Evolutionary conservation across 306 rosid genomes (phyloP).

Genomic region (Vigna reflexopilosa): DNA sequence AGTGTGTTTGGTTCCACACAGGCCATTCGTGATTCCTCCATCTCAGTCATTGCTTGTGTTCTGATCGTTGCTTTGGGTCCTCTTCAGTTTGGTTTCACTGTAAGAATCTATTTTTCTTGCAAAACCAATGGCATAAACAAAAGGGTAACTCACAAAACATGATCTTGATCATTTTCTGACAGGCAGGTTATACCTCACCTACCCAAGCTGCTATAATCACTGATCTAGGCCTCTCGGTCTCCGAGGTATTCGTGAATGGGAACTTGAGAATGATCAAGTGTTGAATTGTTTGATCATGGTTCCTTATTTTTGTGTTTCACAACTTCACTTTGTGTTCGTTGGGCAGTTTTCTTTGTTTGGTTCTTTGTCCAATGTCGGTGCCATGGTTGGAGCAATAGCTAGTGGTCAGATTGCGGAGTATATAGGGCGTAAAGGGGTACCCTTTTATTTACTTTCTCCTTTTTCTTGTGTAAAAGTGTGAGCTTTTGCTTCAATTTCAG

Average conservation of each 20-base stretch:
- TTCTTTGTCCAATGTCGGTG: conserved; percentile 94
- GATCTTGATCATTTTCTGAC: conserved; percentile 32
- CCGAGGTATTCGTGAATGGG: conserved; percentile 63
- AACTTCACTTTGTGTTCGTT: conserved; percentile 39
- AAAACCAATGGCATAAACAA: background rate
- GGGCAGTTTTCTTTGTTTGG: conserved; percentile 86
- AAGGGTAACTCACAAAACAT: background rate
- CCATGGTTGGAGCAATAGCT: conserved; percentile 97
- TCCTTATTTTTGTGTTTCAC: conserved; percentile 6
- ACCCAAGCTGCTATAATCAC: conserved; percentile 82
- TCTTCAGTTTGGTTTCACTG: conserved; percentile 96
- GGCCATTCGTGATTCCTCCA: conserved; percentile 74
- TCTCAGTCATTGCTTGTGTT: conserved; percentile 92
- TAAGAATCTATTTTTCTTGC: conserved; percentile 44
- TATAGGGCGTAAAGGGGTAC: conserved; percentile 97
- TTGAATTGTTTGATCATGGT: background rate
- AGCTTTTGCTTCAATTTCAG: conserved; percentile 10
- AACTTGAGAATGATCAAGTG: conserved; percentile 2
- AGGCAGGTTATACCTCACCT: conserved; percentile 94
- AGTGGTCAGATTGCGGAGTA: conserved; percentile 97
- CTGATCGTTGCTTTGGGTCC: conserved; percentile 96
- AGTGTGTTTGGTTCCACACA: conserved; percentile 84
- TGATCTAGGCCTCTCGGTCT: conserved; percentile 84
- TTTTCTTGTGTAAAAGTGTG: background rate
- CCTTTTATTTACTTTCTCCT: background rate